Evolutionary conservation across 2,329 filamentous ascomycete genomes (phyloP).

Genomic region (Exophiala aquamarina): DNA sequence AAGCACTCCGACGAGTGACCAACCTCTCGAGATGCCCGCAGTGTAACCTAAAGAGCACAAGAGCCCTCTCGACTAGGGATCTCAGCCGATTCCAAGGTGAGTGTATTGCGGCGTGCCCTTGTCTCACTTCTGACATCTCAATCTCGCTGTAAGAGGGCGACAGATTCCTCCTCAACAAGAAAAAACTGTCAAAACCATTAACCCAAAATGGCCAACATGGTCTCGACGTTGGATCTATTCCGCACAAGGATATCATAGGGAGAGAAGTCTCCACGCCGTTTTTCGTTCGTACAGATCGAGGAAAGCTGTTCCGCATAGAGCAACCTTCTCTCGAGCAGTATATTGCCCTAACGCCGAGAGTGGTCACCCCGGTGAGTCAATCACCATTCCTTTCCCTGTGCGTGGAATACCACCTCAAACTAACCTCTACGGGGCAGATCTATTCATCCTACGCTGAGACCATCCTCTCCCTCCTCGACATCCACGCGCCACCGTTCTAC

Average conservation of each 20-base stretch:
- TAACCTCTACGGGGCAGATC: slow-evolving; percentile 45
- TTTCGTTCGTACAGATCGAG: slow-evolving; percentile 16
- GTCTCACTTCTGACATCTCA: background rate
- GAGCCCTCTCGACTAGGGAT: background rate
- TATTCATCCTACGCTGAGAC: slow-evolving; percentile 74
- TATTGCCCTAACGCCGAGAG: slow-evolving; percentile 63
- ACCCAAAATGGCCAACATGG: slow-evolving; percentile 35
- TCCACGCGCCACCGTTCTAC: slow-evolving; percentile 57
- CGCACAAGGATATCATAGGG: slow-evolving; percentile 63
- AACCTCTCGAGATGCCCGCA: too few relatives aligned
- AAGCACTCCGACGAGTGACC: too few relatives aligned
- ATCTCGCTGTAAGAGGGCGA: too few relatives aligned
- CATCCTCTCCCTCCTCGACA: slow-evolving; percentile 74
- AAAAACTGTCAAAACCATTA: slow-evolving; percentile 44
- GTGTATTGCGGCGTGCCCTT: too few relatives aligned
- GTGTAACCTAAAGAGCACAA: too few relatives aligned
- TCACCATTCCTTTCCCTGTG: background rate
- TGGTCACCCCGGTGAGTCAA: slow-evolving; percentile 71
- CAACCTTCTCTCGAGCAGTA: slow-evolving; percentile 70
- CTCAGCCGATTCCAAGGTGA: too few relatives aligned
- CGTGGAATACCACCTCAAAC: background rate
- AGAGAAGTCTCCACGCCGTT: slow-evolving; percentile 36
- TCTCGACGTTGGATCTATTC: slow-evolving; percentile 33
- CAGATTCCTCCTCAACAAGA: slow-evolving; percentile 41
- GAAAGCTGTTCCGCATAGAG: slow-evolving; percentile 16